Evolutionary conservation across 306 rosid genomes (phyloP).

Genomic region (Cucurbita ficifolia): DNA sequence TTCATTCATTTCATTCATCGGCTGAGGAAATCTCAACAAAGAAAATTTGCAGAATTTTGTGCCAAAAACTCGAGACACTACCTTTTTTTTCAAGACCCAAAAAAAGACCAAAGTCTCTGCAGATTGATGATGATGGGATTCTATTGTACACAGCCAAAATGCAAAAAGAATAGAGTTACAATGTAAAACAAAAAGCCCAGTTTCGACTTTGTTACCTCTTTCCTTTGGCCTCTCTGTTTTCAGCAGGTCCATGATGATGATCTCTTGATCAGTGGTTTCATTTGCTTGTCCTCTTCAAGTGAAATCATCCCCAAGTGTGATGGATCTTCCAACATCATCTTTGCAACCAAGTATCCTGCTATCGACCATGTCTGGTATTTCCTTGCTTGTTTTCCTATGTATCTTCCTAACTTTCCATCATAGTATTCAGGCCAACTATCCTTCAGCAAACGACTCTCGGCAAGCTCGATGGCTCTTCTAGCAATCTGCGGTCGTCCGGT

Average conservation of each 20-base stretch:
- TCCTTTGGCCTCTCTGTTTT: not conserved
- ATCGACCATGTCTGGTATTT: constrained; percentile 10
- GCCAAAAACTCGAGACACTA: constrained; percentile 3
- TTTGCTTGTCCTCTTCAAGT: constrained; percentile 8
- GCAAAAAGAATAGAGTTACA: constrained; percentile 9
- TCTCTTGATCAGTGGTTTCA: constrained; percentile 8
- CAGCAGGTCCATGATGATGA: constrained; percentile 9
- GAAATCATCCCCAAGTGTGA: constrained; percentile 9
- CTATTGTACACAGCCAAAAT: constrained; percentile 6
- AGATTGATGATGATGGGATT: not conserved
- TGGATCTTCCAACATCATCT: constrained; percentile 10
- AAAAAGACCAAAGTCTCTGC: not conserved
- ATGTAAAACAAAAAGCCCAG: not conserved
- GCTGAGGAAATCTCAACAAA: constrained; percentile 5
- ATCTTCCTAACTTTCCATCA: constrained; percentile 7
- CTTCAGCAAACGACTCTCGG: constrained; percentile 7
- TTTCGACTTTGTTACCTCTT: not conserved
- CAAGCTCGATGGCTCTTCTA: constrained; percentile 2
- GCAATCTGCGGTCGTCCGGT: constrained; percentile 7
- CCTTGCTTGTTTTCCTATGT: constrained; percentile 2
- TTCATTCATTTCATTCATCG: not conserved
- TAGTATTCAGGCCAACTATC: constrained; percentile 6
- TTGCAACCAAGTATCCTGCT: constrained; percentile 9
- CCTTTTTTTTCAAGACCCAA: not conserved
- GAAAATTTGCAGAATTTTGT: not conserved